A percentile compares a stretch with the other conserved stretches of the same genome.
Evolutionary conservation across 257 asterid species (phyloP).

Genomic region (Fraxinus anomala): DNA sequence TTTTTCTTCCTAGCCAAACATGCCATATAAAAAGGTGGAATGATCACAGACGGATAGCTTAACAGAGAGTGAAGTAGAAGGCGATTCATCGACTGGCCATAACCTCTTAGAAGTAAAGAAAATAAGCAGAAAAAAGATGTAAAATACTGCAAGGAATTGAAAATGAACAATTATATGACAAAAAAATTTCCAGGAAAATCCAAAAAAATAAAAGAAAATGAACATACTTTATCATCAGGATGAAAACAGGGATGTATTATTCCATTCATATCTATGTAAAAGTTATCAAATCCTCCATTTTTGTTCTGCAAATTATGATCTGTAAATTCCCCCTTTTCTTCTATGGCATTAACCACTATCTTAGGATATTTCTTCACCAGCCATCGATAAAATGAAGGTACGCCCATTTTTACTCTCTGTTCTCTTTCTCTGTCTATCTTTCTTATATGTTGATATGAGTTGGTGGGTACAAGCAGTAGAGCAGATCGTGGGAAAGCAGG

Average conservation of each 20-base stretch:
- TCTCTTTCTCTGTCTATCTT: background rate
- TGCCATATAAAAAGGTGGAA: background rate
- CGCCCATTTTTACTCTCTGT: conserved; percentile 37
- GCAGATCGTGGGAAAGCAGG: background rate
- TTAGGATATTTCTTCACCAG: conserved; percentile 43
- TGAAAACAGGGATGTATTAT: conserved; percentile 30
- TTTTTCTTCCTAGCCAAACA: background rate
- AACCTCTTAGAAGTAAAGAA: background rate
- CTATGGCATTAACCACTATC: conserved; percentile 26
- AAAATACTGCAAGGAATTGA: conserved; percentile 5
- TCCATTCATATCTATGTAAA: conserved; percentile 34
- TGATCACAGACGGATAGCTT: background rate
- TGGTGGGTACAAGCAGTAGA: background rate
- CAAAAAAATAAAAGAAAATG: background rate
- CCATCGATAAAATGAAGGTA: conserved; percentile 56
- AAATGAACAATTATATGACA: background rate
- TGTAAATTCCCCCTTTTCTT: conserved; percentile 12
- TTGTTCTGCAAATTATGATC: conserved; percentile 21
- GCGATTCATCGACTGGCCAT: background rate
- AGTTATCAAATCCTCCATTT: conserved; percentile 17
- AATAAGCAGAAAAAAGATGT: background rate
- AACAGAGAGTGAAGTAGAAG: background rate
- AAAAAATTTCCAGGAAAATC: background rate
- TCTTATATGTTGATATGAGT: background rate
- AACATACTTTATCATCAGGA: conserved; percentile 15